Base-by-base conservation (phyloP, 2,329 filamentous ascomycete genomes). In the Phialophora tarda region DNA sequence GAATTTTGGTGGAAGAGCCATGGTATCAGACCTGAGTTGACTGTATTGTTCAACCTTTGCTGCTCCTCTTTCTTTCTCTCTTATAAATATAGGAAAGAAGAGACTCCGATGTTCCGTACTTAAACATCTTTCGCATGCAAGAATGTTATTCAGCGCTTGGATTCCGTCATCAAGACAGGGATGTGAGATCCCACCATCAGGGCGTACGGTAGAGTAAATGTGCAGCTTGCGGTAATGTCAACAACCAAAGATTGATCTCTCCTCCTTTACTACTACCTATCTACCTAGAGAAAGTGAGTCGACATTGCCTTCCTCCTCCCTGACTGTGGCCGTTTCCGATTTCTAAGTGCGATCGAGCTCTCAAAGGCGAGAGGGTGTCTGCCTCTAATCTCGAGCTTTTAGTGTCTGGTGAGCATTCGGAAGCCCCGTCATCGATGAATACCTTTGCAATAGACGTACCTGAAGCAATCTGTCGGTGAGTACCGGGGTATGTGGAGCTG, bases 1-100 rank as follows among this genome's bases (percentile, higher is more conserved):
- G 75, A 86, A 88, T 71, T 84, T 85, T 26, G 86, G 86, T 71
- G 84, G 81, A 65, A 88, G 81, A 62, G 86, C 82, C 86, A 89
- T 88, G 23, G 17, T 69, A 34, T 32, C 5, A 47, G 26, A 7
- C 53, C 30, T 61, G 8, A 28, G 28, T 23, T 26, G 23, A n/a
- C 32, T 17, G 26, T 26, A 28, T 21, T 14, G 3, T 50, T 14
- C 26, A 23, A 44, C 7, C 38, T 28, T 6, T 3, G 11, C 41
- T 14, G 23, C 41, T 34, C 24, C 41, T 21, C 1, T 21, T n/a
- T 44, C 38, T 7, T 2, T 11, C 38, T 44, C 8, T 32, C 2
- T 23, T 14, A 12, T n/a, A 11, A 7, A 28, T 0, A 5, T 7
- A 11, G 12, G 28, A 30, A 12, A 59, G 23, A 58, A 17, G 57